Base-by-base conservation (phyloP, 1,284 basidiomycete genomes). In the Microbotryum violaceum region DNA sequence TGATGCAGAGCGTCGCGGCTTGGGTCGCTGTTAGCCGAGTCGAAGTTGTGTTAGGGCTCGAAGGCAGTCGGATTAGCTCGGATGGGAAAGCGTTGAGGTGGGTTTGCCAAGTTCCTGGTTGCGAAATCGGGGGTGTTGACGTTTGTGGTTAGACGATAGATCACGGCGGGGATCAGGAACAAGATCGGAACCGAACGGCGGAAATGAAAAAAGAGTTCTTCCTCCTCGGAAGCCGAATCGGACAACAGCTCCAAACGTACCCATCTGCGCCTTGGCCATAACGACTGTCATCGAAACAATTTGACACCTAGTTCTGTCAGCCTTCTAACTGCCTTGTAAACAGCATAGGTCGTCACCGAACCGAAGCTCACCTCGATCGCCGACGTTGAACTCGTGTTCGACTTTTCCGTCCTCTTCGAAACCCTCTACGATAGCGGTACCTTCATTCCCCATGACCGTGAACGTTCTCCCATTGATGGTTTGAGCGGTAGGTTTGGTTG, bases 1-100 rank as follows among this genome's bases (percentile, higher is more conserved):
- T 91, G 46, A 90, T 87, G 25, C 83, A 85, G 70, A 91, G 79
- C 18, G 85, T 90, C 6, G 89, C 87, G 16, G 82, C 87, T 67
- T 85, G 81, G 12, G 80, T 83, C 65, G 56, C 58, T 21, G 47
- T 47, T n/a, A 65, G 45, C 14, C 62, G 54, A 2, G 58, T 23
- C 1, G 74, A 75, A 16, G 57, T 53, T 18, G 37, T 16, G 37
- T 10, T 42, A 16, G 16, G 5, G 37, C 37, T 42, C 9, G 77
- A 72, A 20, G 85, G 82, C 16, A 90, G 77, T 65, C 80, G 82
- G 49, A 86, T 77, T 2, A 91, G 78, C 56, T 88, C 85, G 4
- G 76, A 70, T 27, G 75, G 74, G 5, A 71, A 69, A 3, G 89
- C 77, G 61, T 84, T 85, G 60, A 78, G 79, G 33, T 78, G 77